Evolutionary conservation across 163 green algal genomes (phyloP), one percentile per base, ranked within the genome.

Genomic region (Dunaliella salina): DNA sequence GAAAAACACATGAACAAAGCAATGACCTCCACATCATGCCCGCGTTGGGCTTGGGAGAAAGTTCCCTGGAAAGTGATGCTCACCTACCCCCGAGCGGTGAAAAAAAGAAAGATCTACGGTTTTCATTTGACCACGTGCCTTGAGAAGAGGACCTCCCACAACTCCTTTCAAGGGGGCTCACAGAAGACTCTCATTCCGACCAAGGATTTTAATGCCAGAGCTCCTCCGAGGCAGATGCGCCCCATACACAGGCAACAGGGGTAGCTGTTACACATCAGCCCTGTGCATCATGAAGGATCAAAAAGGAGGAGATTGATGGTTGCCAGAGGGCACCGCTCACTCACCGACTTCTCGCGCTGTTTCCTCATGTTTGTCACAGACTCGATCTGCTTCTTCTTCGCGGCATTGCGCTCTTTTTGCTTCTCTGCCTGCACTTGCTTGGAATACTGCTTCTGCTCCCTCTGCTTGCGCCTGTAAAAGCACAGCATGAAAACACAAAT

Each of bases 371-470:
- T 92, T 26, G 93, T 91, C 33, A 99, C 92, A 0, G 94, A 88
- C 45, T 95, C 87, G 34, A 95, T 96, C 69, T 94, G 89, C 57
- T 96, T 89, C 90, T 99, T 99, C 88, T 97, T 98, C 34, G 89
- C 85, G 80, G 92, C 85, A 57, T 91, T 87, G 8, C 92, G 90
- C 90, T 98, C 93, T 88, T 96, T 96, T 40, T 91, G 69, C 87
- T 95, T 95, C 90, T 97, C 96, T n/a, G 94, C 94, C 89, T 97
- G 92, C 83, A 99, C 94, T 89, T 98, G 93, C 92, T 99, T 99
- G 80, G 87, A 86, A 87, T 96, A 99, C 86, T 94, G 94, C 95
- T 99, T 99, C 50, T 87, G 83, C 90, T 99, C 96, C 11, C 97
- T 93, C 87, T 96, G 92, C 92, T 99, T 99, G 33, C 94, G 91